These are phyloP conservation scores for Talaromyces trachyspermus DNA, from an alignment of 495 filamentous ascomycete species.

Conservation along the genomic window DNA sequence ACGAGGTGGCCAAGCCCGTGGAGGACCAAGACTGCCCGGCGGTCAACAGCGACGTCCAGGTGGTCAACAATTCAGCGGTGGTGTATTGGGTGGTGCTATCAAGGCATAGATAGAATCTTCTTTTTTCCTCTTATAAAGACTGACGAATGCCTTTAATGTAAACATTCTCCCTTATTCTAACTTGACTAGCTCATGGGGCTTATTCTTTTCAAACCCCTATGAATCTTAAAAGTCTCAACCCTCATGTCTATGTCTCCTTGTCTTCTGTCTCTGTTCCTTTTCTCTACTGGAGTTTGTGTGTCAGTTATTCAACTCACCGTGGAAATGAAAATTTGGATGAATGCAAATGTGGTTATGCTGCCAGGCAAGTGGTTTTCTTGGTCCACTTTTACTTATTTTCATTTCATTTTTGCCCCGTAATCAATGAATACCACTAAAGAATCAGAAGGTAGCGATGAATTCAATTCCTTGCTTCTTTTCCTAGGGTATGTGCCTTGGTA, in stretches of 20 bases:
- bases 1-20: constrained; percentile 60
- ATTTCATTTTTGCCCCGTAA: too few species aligned
- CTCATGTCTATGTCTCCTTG: too few species aligned
- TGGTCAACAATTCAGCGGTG: constrained; percentile 56
- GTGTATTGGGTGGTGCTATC: constrained; percentile 57
- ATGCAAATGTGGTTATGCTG: too few species aligned
- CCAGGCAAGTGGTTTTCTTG: neutral
- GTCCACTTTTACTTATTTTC: too few species aligned
- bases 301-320: too few species aligned
- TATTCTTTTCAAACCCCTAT: neutral
- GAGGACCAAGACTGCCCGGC: constrained; percentile 49
- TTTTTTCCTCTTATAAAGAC: constrained; percentile 16
- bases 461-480: too few species aligned
- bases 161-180: neutral
- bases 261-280: neutral
- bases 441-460: too few species aligned
- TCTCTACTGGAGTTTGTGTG: constrained; percentile 4
- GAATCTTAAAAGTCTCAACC: neutral
- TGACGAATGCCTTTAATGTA: constrained; percentile 4
- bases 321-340: too few species aligned
- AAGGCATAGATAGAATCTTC: constrained; percentile 44
- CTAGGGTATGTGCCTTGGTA: too few species aligned
- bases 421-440: too few species aligned
- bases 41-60: constrained; percentile 45
- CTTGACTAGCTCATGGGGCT: neutral